These are phyloP conservation scores for Solanum bulbocastanum DNA, from an alignment of 257 asterid genomes.

Conservation along the genomic window DNA sequence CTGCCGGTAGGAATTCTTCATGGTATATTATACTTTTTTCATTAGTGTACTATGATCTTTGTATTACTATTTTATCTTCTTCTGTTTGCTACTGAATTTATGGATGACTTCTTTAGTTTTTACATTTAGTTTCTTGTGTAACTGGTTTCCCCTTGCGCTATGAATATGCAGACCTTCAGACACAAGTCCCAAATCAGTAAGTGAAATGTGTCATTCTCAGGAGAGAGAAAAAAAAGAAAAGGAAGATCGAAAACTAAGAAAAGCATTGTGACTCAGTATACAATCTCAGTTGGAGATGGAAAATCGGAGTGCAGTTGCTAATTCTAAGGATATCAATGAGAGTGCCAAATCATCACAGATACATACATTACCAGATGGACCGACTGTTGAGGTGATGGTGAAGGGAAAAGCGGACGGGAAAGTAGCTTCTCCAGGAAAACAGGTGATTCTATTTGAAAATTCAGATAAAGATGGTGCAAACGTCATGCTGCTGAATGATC, in stretches of 20 bases:
- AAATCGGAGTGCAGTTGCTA: not conserved
- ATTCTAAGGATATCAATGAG: conserved; percentile 9
- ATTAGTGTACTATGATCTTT: not conserved
- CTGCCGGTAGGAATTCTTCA: not conserved
- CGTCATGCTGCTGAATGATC: not conserved
- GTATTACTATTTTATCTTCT: not conserved
- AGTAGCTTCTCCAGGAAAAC: conserved; percentile 48
- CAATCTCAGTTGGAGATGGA: not conserved
- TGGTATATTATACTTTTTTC: not conserved
- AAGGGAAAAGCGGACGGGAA: conserved; percentile 38
- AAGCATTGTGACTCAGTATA: not conserved
- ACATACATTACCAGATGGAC: conserved; percentile 43
- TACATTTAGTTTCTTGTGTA: not conserved
- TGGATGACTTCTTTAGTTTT: not conserved
- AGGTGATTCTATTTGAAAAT: conserved; percentile 20
- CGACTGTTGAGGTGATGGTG: conserved; percentile 49
- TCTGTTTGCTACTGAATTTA: not conserved
- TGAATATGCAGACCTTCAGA: not conserved
- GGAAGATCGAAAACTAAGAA: conserved; percentile 1
- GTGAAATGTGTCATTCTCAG: not conserved
- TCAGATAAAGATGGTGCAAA: not conserved
- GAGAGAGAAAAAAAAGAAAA: conserved; percentile 17
- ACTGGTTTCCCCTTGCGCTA: not conserved
- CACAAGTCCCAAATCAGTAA: not conserved
- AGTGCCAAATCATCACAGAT: conserved; percentile 3